Percentiles rank a stretch among this genome's conserved stretches.
Conservation (phyloP, 1,284 basidiomycete species). For the Ceratobasidium sp. region DNA sequence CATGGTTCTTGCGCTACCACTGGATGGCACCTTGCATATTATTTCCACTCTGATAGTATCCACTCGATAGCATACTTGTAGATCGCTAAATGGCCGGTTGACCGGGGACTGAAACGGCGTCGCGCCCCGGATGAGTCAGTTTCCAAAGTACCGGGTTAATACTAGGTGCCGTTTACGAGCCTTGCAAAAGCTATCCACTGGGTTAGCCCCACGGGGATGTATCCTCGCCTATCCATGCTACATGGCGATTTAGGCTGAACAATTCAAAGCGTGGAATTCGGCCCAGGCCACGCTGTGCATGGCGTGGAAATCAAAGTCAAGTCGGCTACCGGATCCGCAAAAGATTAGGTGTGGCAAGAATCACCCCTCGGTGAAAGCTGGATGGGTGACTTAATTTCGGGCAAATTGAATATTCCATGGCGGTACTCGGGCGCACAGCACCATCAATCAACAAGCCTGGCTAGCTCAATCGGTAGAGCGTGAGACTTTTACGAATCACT, state of each 20-base stretch:
- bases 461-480: conserved; percentile 47
- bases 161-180: not conserved
- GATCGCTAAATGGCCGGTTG: not conserved
- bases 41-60: not conserved
- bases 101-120: not conserved
- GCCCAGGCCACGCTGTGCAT: not conserved
- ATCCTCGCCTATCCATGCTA: not conserved
- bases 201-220: not conserved
- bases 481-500: conserved; percentile 43
- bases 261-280: not conserved
- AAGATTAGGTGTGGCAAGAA: not conserved
- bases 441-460: conserved; percentile 16
- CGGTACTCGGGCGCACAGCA: not conserved
- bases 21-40: not conserved
- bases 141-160: not conserved
- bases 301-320: not conserved
- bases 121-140: not conserved
- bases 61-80: not conserved
- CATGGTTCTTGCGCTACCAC: not conserved
- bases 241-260: not conserved
- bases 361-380: not conserved
- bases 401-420: not conserved
- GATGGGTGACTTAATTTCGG: conserved; percentile 3
- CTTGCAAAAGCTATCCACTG: not conserved
- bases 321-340: not conserved